Base-by-base conservation (phyloP, 1,139 yeast species). In the Sugiyamaella japonica region DNA sequence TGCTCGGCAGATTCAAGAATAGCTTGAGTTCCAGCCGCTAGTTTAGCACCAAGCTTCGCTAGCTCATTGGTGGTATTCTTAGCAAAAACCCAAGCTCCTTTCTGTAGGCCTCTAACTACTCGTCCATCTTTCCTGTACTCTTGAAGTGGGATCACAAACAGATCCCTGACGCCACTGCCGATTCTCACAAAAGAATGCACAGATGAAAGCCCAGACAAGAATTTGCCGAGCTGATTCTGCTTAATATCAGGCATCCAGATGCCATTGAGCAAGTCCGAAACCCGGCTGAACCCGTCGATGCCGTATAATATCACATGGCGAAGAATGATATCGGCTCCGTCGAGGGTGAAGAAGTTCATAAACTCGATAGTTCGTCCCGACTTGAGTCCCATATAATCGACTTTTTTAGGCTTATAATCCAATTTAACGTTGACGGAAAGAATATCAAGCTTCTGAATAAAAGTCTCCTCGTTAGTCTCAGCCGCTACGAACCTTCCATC, bases 341-440 rank as follows among this genome's bases (percentile, higher is more conserved):
- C 97, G 25, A 95, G 76, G 9, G 86, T 85, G 69, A 95, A 90
- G 59, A 95, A 81, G 67, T 93, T 93, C 79, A 89, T 84, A 56
- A 93, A 80, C 68, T 91, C 97, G 2, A 87, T 84, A 0, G 93
- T 81, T 60, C 85, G 89, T 0, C 97, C 97, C 0, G 96, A 86
- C 54, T 88, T 76, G 20, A 93, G 77, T 0, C 96, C 97, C 1
- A 83, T 80, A 66, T 87, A 88, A 67, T 91, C 96, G 23, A 89
- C 78, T 61, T 84, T 87, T 65, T 90, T 91, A 0, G 99, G 99
- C 67, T 90, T 91, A 70, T 93, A 95, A 69, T 93, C 99, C 42
- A 93, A 74, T 59, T 85, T 84, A 36, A 95, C 70, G 49, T 79
- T 80, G 1, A 93, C 73, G 0, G 86, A 77, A 52, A 80, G 76